phyloP scores from a whole-genome alignment of 257 asterid species.

The Lycium ferocissimum region DNA sequence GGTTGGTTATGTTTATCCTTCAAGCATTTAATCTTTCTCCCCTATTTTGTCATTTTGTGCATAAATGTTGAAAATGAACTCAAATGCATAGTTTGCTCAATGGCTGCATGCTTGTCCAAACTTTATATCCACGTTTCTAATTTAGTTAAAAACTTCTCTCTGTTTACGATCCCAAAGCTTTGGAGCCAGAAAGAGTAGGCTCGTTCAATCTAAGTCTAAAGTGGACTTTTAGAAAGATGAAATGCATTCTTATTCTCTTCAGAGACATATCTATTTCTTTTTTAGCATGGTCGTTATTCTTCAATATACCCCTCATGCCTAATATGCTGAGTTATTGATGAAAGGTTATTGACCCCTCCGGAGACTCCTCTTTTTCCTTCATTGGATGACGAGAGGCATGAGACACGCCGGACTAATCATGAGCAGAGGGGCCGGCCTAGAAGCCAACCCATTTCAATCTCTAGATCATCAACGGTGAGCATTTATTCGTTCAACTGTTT shows the following conservation, averaged over 20 bases:
- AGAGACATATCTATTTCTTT: not conserved
- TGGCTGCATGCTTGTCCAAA: not conserved
- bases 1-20: slow-evolving; percentile 57
- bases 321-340: slow-evolving; percentile 30
- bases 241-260: not conserved
- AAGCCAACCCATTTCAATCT: slow-evolving; percentile 84
- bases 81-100: not conserved
- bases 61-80: not conserved
- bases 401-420: slow-evolving; percentile 53
- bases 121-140: not conserved
- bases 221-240: slow-evolving; percentile 9
- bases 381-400: slow-evolving; percentile 84
- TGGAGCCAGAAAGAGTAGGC: slow-evolving; percentile 13
- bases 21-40: slow-evolving; percentile 25
- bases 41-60: slow-evolving; percentile 15
- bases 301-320: slow-evolving; percentile 14
- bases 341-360: slow-evolving; percentile 96
- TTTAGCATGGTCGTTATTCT: not conserved
- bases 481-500: not conserved
- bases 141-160: not conserved
- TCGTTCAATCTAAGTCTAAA: not conserved
- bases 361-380: slow-evolving; percentile 94
- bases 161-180: not conserved
- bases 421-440: slow-evolving; percentile 87
- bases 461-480: slow-evolving; percentile 83